A percentile compares a stretch with the other conserved stretches of the same genome.
phyloP scores from a whole-genome alignment of 192 early-diverging fungal genomes.

The Coemansia furcata region DNA sequence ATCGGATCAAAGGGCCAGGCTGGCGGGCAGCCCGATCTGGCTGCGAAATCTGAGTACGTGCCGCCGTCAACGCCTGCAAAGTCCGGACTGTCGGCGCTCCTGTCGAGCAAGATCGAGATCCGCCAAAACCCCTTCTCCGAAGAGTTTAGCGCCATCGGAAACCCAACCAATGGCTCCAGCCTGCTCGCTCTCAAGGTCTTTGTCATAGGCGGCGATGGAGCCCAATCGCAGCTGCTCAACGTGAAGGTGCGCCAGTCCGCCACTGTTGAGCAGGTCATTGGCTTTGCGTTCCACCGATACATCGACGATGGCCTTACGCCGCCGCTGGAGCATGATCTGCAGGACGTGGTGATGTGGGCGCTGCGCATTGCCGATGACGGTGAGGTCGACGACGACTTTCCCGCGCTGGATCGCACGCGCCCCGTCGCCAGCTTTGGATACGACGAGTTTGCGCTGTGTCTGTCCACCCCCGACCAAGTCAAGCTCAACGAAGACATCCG shows the following conservation, averaged over 20 bases:
- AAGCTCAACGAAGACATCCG: conserved; percentile 50
- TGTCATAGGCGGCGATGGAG: conserved; percentile 54
- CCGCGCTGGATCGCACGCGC: conserved; percentile 84
- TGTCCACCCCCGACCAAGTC: conserved; percentile 73
- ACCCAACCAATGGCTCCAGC: conserved; percentile 55
- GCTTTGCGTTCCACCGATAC: conserved; percentile 87
- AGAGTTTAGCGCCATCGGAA: conserved; percentile 63
- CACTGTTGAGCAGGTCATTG: conserved; percentile 91
- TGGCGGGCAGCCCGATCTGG: not conserved
- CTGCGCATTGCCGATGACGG: conserved; percentile 95
- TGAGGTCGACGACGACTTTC: conserved; percentile 94
- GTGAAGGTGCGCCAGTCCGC: conserved; percentile 76
- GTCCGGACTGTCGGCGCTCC: conserved; percentile 63
- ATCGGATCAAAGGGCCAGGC: not conserved
- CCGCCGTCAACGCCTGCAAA: conserved; percentile 26
- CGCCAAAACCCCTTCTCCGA: conserved; percentile 69
- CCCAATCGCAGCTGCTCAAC: conserved; percentile 53
- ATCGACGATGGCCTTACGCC: conserved; percentile 68
- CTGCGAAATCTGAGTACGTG: conserved; percentile 11
- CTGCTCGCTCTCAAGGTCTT: conserved; percentile 64
- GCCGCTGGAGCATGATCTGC: conserved; percentile 57
- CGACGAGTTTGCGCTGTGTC: conserved; percentile 88
- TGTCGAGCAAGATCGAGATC: conserved; percentile 59
- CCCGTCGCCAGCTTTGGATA: conserved; percentile 84
- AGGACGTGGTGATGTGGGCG: conserved; percentile 78